These are phyloP conservation scores for Pichia sp. DNA, from an alignment of 1,139 yeast species.

Conservation along the genomic window DNA sequence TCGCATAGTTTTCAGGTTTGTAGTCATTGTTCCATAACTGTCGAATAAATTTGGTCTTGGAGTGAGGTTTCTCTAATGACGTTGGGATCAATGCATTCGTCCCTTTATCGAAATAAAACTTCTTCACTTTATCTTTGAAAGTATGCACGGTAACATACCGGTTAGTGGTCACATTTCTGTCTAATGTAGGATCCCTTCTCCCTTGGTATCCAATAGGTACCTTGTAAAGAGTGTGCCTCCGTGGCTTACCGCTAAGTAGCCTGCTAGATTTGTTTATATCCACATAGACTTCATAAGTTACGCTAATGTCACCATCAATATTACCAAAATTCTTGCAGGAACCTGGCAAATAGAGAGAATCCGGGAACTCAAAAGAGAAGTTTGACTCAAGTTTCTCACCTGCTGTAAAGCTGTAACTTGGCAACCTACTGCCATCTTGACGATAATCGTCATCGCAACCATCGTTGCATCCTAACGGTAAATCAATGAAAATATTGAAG, in stretches of 20 bases:
- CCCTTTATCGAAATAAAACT: slow-evolving; percentile 13
- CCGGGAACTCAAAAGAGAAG: slow-evolving; percentile 9
- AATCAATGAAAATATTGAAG: slow-evolving; percentile 2
- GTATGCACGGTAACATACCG: slow-evolving; percentile 1
- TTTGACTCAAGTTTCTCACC: slow-evolving; percentile 7
- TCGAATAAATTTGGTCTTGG: slow-evolving; percentile 17
- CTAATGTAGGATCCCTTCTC: slow-evolving; percentile 5
- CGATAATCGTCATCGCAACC: neutral
- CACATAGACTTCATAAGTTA: slow-evolving; percentile 8
- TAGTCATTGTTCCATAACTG: slow-evolving; percentile 19
- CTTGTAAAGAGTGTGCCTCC: neutral
- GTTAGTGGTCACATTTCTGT: neutral
- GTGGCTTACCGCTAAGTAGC: neutral
- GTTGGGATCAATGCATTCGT: slow-evolving; percentile 15
- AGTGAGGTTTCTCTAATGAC: slow-evolving; percentile 15
- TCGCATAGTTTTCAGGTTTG: slow-evolving; percentile 11
- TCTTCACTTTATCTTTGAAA: slow-evolving; percentile 17
- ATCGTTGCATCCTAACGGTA: slow-evolving; percentile 2
- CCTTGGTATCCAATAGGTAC: slow-evolving; percentile 8
- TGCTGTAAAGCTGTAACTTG: slow-evolving; percentile 1
- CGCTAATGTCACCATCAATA: slow-evolving; percentile 4
- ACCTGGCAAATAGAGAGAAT: slow-evolving; percentile 9
- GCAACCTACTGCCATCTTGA: neutral
- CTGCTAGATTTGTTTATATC: slow-evolving; percentile 8
- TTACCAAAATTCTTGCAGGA: slow-evolving; percentile 6